Base-by-base conservation (phyloP, 2,329 filamentous ascomycete species). In the Plenodomus tracheiphilus region DNA sequence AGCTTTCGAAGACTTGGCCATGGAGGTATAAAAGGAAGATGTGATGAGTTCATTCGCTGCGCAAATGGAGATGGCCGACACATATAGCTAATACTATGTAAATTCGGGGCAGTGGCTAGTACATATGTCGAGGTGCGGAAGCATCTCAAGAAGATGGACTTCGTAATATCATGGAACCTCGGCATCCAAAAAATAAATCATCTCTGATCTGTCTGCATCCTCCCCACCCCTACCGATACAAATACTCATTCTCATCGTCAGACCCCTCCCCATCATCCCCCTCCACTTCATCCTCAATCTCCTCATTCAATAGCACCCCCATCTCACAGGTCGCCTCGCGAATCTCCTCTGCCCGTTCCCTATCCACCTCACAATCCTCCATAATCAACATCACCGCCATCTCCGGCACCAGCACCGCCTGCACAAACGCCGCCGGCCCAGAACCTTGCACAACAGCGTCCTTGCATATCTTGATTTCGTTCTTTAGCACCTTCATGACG, bases 361-460 rank as follows among this genome's bases (percentile, higher is more conserved):
- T 47, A 8, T 66, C 66, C 2, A 83, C 74, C 5, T 56, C 57
- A 45, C 83, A 73, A 51, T 86, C 84, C 47, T 85, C 81, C 70
- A 78, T 81, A 16, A 86, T 81, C 16, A 86, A 68, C 46, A 74
- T 58, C 2, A 80, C 69, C 1, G 79, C 77, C 38, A 84, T 61
- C 62, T 96, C 91, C 0, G 89, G 88, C 19, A 95, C 88, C 52
- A 96, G 74, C 81, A 82, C 66, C 22, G 64, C 58, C 46, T 71
- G 71, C 25, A 75, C 56, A 51, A 71, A 75, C 2, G 59, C 62
- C 21, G 66, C 67, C 22, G 68, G 58, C 1, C 69, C 63, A 18
- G 56, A 53, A 4, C 54, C 58, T 18, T 65, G 62, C 1, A 74
- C 68, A 0, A 72, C 65, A 0, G 59, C 42, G 40, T 74, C 72